Base-by-base conservation (phyloP, 2,329 filamentous ascomycete genomes). In the Alternaria metachromatica region DNA sequence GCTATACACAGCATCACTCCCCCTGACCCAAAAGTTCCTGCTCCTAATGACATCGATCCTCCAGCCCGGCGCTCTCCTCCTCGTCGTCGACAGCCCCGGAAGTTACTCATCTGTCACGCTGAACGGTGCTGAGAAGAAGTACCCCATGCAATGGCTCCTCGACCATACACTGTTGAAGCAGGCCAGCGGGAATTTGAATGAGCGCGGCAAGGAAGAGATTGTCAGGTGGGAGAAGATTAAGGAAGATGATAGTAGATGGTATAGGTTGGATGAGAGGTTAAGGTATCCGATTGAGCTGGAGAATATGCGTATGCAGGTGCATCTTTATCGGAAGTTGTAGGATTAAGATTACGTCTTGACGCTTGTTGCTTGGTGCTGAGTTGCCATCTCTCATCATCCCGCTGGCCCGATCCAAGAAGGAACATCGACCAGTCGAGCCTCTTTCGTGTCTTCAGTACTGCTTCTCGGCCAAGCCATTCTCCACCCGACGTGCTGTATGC, bases 241-340 rank as follows among this genome's bases (percentile, higher is more conserved):
- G 58, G 88, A 88, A 21, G 86, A 94, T 64, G 93, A 97, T 51
- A 94, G 92, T 3, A 82, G 88, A 58, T 98, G 95, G 95, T 97
- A 95, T 81, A 87, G 95, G 46, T 81, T 97, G 37, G 76, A 79
- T 8, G 72, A 76, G n/a, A 76, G 70, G 15, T 80, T 97, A 68
- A 84, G 85, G 44, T 98, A 97, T 81, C 91, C 94, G 8, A 93
- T 97, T 72, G 87, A 89, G 55, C 81, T 98, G 76, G 95, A 98
- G 82, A 93, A 97, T 77, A 97, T 97, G 94, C 89, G 94, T 50
- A 97, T 95, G 80, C 95, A 98, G 80, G 85, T 97, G 72, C 94
- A 97, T 82, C 77, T 97, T 15, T 98, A 97, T 58, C 66, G 59
- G 20, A 55, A 71, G 21, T 7, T 69, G 21, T 21, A 21, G 21